Evolutionary conservation across 305 asterid species (phyloP).

Genomic region (Solanum chacoense): DNA sequence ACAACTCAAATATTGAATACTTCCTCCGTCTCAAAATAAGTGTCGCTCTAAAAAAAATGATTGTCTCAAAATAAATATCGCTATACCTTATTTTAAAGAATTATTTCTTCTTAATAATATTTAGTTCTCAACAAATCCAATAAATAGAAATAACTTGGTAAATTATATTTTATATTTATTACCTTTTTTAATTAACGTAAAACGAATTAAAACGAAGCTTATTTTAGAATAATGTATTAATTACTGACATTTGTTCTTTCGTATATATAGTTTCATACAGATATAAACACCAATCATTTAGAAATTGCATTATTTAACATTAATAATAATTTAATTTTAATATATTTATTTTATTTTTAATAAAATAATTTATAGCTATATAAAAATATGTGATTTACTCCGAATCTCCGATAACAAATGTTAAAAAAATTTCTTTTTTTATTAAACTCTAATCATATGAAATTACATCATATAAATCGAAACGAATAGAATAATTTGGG

Average conservation of each 20-base stretch:
- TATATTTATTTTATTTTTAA: too few relatives aligned
- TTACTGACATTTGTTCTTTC: neutral
- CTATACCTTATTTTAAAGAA: neutral
- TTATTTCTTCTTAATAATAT: neutral
- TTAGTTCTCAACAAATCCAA: neutral
- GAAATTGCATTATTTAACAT: neutral
- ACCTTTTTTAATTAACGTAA: neutral
- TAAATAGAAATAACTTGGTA: neutral
- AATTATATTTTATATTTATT: neutral
- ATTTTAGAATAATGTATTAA: neutral
- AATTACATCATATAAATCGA: neutral
- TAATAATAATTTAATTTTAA: too few relatives aligned
- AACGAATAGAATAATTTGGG: neutral
- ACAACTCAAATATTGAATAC: neutral
- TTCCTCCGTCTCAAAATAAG: neutral
- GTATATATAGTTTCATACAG: neutral
- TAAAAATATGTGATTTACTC: too few relatives aligned
- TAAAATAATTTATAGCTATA: too few relatives aligned
- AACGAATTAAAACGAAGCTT: neutral
- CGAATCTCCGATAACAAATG: too few relatives aligned
- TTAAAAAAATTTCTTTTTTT: neutral
- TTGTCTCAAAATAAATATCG: neutral
- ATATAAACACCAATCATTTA: neutral
- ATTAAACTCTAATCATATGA: neutral
- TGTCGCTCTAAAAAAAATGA: neutral